Evolutionary conservation across 1,284 basidiomycete species (phyloP).

Genomic region (Cryptococcus deneoformans): DNA sequence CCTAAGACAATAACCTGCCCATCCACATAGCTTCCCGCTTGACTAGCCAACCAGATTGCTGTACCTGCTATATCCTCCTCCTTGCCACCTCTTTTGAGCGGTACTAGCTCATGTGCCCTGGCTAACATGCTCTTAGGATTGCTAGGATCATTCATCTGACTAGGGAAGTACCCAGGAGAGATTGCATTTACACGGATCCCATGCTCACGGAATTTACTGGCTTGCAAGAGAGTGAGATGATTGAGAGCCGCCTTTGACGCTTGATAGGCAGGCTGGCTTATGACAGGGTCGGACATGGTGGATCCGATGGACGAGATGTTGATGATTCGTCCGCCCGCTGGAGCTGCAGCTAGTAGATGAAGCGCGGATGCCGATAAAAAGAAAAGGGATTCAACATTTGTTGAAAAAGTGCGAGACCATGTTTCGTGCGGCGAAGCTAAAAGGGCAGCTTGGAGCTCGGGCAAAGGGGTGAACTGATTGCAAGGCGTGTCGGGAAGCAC

Average conservation of each 20-base stretch:
- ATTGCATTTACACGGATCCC: constrained; percentile 26
- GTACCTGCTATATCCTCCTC: constrained; percentile 28
- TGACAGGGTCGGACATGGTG: constrained; percentile 24
- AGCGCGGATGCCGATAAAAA: constrained; percentile 20
- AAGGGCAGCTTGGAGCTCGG: constrained; percentile 21
- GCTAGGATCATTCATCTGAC: constrained; percentile 26
- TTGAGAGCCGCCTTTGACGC: constrained; percentile 46
- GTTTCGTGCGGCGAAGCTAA: constrained; percentile 16
- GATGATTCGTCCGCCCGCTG: constrained; percentile 20
- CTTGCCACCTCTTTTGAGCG: constrained; percentile 23
- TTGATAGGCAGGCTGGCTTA: constrained; percentile 36
- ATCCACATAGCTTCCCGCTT: constrained; percentile 26
- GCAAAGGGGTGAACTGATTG: constrained; percentile 16
- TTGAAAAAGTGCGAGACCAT: constrained; percentile 20
- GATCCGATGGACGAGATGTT: constrained; percentile 27
- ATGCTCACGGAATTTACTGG: constrained; percentile 22
- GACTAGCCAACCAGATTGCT: constrained; percentile 26
- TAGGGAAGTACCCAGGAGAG: constrained; percentile 26
- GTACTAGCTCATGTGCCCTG: constrained; percentile 20
- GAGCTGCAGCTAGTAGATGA: constrained; percentile 18
- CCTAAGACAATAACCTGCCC: constrained; percentile 20
- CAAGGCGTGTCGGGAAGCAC: constrained; percentile 21
- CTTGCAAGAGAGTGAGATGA: constrained; percentile 33
- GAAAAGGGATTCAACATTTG: constrained; percentile 23
- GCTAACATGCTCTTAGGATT: constrained; percentile 24